These are phyloP conservation scores for Trichoderma sp. DNA, from an alignment of 2,329 filamentous ascomycete genomes.

Conservation along the genomic window DNA sequence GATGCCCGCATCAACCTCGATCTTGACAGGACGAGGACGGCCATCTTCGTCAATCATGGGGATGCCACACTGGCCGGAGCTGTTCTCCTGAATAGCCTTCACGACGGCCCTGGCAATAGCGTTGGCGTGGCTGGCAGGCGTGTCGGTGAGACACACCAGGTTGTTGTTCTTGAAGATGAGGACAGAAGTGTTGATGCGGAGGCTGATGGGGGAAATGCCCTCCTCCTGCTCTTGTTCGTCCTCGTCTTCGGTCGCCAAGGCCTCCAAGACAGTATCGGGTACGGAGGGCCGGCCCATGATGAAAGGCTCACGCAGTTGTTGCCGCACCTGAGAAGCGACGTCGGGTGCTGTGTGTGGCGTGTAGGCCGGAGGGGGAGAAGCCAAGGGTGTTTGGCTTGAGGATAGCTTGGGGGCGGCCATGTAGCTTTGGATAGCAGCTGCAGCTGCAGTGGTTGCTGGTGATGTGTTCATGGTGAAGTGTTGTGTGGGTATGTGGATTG, in stretches of 20 bases:
- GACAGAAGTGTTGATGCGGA: slow-evolving; percentile 54
- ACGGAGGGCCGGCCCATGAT: slow-evolving; percentile 26
- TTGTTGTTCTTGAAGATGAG: slow-evolving; percentile 53
- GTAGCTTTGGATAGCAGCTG: not conserved
- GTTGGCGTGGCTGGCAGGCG: slow-evolving; percentile 46
- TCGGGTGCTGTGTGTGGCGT: slow-evolving; percentile 33
- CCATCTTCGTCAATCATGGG: slow-evolving; percentile 53
- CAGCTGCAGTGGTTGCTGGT: slow-evolving; percentile 4
- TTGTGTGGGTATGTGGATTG: not conserved
- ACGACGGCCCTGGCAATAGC: slow-evolving; percentile 50
- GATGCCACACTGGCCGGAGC: slow-evolving; percentile 44
- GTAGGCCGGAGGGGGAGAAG: slow-evolving; percentile 39
- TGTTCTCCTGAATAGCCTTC: slow-evolving; percentile 48
- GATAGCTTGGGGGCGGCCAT: slow-evolving; percentile 32
- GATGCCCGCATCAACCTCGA: slow-evolving; percentile 51
- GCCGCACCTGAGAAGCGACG: slow-evolving; percentile 28
- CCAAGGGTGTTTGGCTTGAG: slow-evolving; percentile 12
- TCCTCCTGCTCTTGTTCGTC: slow-evolving; percentile 34
- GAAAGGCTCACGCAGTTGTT: slow-evolving; percentile 25
- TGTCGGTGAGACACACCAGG: slow-evolving; percentile 47
- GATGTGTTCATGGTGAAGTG: slow-evolving; percentile 22
- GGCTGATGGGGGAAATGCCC: slow-evolving; percentile 45
- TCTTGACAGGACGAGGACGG: slow-evolving; percentile 45
- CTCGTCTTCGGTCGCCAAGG: slow-evolving; percentile 10
- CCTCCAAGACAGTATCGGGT: slow-evolving; percentile 6